Base-by-base conservation (phyloP, 495 filamentous ascomycete genomes). In the Staphylotrichum tortipilum region DNA sequence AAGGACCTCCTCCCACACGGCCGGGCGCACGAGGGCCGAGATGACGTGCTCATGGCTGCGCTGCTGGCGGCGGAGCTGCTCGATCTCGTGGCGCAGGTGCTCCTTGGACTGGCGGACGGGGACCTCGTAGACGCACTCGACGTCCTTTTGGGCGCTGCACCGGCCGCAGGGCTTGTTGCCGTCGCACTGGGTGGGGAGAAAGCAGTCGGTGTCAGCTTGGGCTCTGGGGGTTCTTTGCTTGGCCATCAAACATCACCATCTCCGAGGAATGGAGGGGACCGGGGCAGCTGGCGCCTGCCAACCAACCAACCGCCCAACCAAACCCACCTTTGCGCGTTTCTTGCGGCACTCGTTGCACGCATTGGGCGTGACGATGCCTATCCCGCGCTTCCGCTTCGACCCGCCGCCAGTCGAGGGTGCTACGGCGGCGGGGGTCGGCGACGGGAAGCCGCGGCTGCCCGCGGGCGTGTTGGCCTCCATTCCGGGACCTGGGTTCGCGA, bases 341-440 rank as follows among this genome's bases (percentile, higher is more conserved):
- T 79, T 79, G 15, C 75, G 68, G 52, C 76, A 79, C 57, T 78
- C 76, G 23, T 72, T 78, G 56, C 76, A 79, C 1, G 76, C 76
- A 49, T 77, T 79, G 29, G 69, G 69, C 4, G 76, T 79, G 7
- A 79, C 75, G 7, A 77, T 58, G 12, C 75, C 75, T 4, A 74
- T 53, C 14, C 76, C 76, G 39, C 76, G 68, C 48, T 71, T 65
- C 18, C 74, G 57, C 53, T 72, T 75, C 4, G 70, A 70, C 6
- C 30, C 49, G 21, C 59, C 57, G 3, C 15, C 7, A 0, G 18
- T 11, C 30, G n/a, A n/a, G n/a, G n/a, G n/a, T n/a, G n/a, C n/a
- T n/a, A n/a, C 34, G 23, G 50, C 17, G 48, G 54, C 28, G 31
- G 28, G 10, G 48, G 55, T 8, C 38, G 34, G 4, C 42, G 37